phyloP scores from a whole-genome alignment of 345 rosid genomes.

The Syzygium oleosum region DNA sequence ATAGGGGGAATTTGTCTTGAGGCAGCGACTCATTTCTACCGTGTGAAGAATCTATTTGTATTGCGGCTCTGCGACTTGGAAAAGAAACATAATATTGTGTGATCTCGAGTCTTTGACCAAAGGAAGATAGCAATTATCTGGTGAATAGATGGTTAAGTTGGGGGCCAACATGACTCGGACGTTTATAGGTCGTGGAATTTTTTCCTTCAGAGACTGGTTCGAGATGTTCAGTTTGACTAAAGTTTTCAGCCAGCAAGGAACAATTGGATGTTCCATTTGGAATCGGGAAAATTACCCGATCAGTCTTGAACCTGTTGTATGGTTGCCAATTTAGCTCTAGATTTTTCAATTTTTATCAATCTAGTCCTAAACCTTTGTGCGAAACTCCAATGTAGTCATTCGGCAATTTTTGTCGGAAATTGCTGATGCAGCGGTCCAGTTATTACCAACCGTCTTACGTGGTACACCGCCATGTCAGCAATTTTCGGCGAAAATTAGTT shows the following conservation, averaged over 20 bases:
- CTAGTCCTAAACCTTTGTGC: neutral
- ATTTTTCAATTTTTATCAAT: neutral
- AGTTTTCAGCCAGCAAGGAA: neutral
- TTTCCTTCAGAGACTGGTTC: neutral
- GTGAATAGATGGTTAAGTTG: neutral
- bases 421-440: fast-evolving
- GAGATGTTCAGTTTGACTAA: neutral
- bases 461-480: fast-evolving
- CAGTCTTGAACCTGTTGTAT: neutral
- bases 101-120: neutral
- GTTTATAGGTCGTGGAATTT: neutral
- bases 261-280: neutral
- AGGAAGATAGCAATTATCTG: neutral
- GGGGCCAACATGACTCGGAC: neutral
- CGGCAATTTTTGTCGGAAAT: fast-evolving
- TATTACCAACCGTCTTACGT: fast-evolving
- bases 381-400: neutral
- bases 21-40: neutral
- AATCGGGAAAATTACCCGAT: neutral
- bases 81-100: neutral
- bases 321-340: neutral
- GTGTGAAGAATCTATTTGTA: neutral
- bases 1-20: neutral
- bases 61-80: neutral
- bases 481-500: neutral